Evolutionary conservation across 2,329 filamentous ascomycete genomes (phyloP).

Genomic region (Cryphonectria parasitica): DNA sequence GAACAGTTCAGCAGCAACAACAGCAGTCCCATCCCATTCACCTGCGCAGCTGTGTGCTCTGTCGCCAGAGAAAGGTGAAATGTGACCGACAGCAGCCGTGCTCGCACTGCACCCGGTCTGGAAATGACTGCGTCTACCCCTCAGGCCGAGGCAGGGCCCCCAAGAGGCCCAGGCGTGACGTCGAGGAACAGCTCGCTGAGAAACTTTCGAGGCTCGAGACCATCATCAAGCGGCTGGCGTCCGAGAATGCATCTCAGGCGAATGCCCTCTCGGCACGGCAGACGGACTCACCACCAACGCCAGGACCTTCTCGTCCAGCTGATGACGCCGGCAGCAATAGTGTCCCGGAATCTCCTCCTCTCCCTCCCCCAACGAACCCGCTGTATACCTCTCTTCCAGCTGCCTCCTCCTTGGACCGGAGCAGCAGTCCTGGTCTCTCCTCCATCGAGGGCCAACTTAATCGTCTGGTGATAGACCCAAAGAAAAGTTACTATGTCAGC

Average conservation of each 20-base stretch:
- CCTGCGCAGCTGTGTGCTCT: conserved; percentile 24
- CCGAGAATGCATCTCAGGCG: conserved; percentile 5
- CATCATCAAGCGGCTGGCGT: conserved; percentile 23
- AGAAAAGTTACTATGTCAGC: conserved; percentile 31
- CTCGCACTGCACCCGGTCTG: conserved; percentile 22
- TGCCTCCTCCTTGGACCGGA: not conserved
- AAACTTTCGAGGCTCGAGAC: conserved; percentile 26
- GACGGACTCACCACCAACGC: not conserved
- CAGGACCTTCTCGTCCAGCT: not conserved
- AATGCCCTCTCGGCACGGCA: not conserved
- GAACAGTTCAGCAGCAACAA: not conserved
- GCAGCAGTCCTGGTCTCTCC: not conserved
- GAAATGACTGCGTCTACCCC: conserved; percentile 26
- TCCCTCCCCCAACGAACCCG: not conserved
- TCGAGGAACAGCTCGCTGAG: conserved; percentile 22
- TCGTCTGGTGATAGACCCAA: conserved; percentile 25
- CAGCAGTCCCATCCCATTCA: not conserved
- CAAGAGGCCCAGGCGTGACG: conserved; percentile 26
- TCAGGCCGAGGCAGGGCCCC: conserved; percentile 29
- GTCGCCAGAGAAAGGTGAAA: conserved; percentile 27
- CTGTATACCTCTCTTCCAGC: not conserved
- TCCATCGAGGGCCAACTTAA: conserved; percentile 24
- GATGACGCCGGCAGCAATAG: not conserved
- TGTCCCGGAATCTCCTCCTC: not conserved
- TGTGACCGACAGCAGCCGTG: conserved; percentile 27